Base-by-base conservation (phyloP, 108 stramenopile species). In the Skeletonema costatum region DNA sequence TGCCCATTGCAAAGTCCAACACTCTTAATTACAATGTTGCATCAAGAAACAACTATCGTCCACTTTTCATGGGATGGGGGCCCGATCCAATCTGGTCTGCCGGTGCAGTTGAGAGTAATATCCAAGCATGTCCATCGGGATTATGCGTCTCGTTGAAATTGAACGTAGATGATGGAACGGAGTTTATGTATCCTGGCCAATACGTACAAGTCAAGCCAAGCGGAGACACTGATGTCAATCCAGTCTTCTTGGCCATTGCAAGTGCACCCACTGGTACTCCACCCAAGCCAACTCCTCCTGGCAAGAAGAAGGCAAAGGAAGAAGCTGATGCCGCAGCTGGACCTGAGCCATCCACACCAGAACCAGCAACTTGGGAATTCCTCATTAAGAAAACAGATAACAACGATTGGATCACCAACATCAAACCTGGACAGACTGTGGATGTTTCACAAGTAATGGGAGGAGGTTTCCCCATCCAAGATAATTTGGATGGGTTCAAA, bases 401-500 rank as follows among this genome's bases (percentile, higher is more conserved):
- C 75, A 97, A 95, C 64, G 82, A 73, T 31, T 93, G 92, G 90
- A 59, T 96, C 17, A 89, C 90, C 14, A 44, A 60, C 16, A 68
- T 78, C 11, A 35, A 75, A 4, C 46, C 84, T 12, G 86, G 85
- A 42, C 76, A 78, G 56, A 32, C 73, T 5, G 46, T 98, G 17
- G 78, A 87, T 41, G 68, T 96, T 21, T 95, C 94, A 13, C 90
- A 95, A 74, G 93, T 96, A 35, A 85, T 97, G 87, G 97, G 97
- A 19, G 75, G 75, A 9, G 97, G 97, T 4, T 98, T 93, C 75
- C 88, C 90, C 63, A 88, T 95, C 48, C 79, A 83, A 65, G 95
- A 97, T 60, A 86, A 95, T 51, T 67, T 96, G 19, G 92, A 93
- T 31, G 85, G 88, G 14, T 90, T 89, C 87, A 97, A 98, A 67